These are phyloP conservation scores for Isatis tinctoria DNA, from an alignment of 345 rosid species.

Conservation along the genomic window DNA sequence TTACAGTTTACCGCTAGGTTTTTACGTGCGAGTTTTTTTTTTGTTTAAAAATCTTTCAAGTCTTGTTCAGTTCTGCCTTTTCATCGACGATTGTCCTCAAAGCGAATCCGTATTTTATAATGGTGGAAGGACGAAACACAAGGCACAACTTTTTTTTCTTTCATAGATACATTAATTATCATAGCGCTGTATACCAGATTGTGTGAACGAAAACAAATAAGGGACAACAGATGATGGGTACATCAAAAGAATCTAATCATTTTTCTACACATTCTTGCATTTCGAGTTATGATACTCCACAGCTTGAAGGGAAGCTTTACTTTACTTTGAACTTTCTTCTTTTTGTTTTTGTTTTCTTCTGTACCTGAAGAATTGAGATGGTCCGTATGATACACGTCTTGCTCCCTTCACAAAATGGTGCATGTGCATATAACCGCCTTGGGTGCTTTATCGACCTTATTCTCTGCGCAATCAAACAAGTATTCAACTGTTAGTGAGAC, in stretches of 20 bases:
- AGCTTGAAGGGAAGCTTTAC: conserved; percentile 23
- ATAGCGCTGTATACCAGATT: too few species aligned
- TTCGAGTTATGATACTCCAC: conserved; percentile 21
- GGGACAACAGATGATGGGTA: conserved; percentile 13
- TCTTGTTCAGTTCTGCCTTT: too few species aligned
- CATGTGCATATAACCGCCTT: conserved; percentile 77
- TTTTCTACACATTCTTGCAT: conserved; percentile 26
- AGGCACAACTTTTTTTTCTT: too few species aligned
- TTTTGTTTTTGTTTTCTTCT: conserved; percentile 25
- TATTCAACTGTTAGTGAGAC: not conserved
- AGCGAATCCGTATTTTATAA: too few species aligned
- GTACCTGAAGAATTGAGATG: conserved; percentile 38
- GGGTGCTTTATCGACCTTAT: conserved; percentile 74
- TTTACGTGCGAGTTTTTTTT: too few species aligned
- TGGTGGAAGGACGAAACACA: too few species aligned
- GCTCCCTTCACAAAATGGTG: conserved; percentile 59
- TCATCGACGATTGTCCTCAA: too few species aligned
- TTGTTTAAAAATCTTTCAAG: too few species aligned
- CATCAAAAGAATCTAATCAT: conserved; percentile 25
- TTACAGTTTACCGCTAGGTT: too few species aligned
- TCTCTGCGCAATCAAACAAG: conserved; percentile 51
- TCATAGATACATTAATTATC: too few species aligned
- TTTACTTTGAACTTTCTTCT: conserved; percentile 9
- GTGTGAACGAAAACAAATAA: conserved; percentile 12
- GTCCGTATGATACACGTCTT: conserved; percentile 23